A percentile compares a stretch with the other conserved stretches of the same genome.
phyloP scores from a whole-genome alignment of 2,329 filamentous ascomycete genomes.

The Arthrobotrys entomopaga region DNA sequence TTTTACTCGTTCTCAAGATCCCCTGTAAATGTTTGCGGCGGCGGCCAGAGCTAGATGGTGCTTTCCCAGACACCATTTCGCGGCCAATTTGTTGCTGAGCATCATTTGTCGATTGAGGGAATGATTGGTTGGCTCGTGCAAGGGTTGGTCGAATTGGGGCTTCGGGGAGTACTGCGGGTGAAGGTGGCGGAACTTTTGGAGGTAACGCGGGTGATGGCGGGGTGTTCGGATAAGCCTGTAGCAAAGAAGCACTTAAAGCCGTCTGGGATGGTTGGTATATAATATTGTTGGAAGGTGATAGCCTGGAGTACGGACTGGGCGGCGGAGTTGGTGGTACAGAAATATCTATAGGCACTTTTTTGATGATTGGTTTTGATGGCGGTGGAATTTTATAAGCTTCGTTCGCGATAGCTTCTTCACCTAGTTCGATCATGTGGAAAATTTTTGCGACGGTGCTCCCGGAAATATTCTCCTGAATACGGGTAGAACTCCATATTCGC shows the following conservation, averaged over 20 bases:
- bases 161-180: constrained; percentile 38
- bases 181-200: constrained; percentile 52
- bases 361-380: constrained; percentile 54
- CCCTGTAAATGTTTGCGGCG: constrained; percentile 26
- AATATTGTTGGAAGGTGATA: constrained; percentile 52
- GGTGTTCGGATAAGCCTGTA: constrained; percentile 57
- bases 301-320: constrained; percentile 57
- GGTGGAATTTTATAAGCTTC: constrained; percentile 53
- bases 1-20: constrained; percentile 37
- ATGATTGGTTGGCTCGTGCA: constrained; percentile 49
- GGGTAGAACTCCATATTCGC: constrained; percentile 65
- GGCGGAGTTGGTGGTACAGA: constrained; percentile 58
- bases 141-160: constrained; percentile 30
- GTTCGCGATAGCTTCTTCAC: constrained; percentile 57
- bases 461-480: constrained; percentile 61
- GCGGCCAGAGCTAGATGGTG: constrained; percentile 2
- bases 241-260: constrained; percentile 57
- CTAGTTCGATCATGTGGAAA: constrained; percentile 64
- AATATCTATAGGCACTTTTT: constrained; percentile 56
- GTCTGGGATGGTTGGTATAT: constrained; percentile 57
- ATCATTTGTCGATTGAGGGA: constrained; percentile 41
- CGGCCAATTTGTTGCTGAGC: constrained; percentile 41
- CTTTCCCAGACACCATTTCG: constrained; percentile 36
- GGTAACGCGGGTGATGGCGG: constrained; percentile 57
- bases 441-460: constrained; percentile 63